Base-by-base conservation (phyloP, 2,329 filamentous ascomycete genomes). In the Penicillium polonicum region DNA sequence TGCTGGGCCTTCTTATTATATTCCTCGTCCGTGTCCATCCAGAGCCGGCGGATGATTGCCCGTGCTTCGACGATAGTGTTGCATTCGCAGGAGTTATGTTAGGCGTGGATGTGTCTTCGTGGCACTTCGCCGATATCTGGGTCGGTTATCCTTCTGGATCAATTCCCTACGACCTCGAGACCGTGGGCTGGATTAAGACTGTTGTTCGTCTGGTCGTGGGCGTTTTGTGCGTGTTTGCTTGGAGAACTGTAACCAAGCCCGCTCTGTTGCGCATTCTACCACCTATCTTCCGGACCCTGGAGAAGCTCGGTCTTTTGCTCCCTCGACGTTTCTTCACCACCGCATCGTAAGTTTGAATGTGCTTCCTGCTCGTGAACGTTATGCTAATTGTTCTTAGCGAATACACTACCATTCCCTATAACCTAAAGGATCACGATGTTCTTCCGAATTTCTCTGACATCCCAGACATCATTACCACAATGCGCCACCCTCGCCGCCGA, bases 11-110 rank as follows among this genome's bases (percentile, higher is more conserved):
- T 17, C 70, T 88, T 21, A 85, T 96, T 45, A 81, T 94, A 55
- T 77, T 88, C 8, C 81, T 96, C 8, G 89, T 97, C 25, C 87
- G 93, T 57, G 87, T 97, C 33, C 93, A 99, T 69, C 94, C 94
- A 0, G 94, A 99, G 70, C 94, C 94, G 0, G 94, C 92, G 1
- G 94, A 99, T 72, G 91, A 97, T 72, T 99, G 94, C 66, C 93
- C 93, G 5, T 97, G 93, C 74, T 97, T 95, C 71, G 93, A 97
- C 72, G 93, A 97, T 76, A 96, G 91, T 67, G 91, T 97, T 48
- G 88, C 92, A 4, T 97, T 97, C 75, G 88, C 91, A 21, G 93
- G 91, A 2, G 92, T 97, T 23, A 83, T 96, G 54, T 90, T 97
- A 66, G 94, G 94, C 0, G 80, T 91, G 46, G 89, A 95, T 68